These are phyloP conservation scores for Yamadazyma akitaensis DNA, from an alignment of 805 yeast genomes.

Conservation along the genomic window DNA sequence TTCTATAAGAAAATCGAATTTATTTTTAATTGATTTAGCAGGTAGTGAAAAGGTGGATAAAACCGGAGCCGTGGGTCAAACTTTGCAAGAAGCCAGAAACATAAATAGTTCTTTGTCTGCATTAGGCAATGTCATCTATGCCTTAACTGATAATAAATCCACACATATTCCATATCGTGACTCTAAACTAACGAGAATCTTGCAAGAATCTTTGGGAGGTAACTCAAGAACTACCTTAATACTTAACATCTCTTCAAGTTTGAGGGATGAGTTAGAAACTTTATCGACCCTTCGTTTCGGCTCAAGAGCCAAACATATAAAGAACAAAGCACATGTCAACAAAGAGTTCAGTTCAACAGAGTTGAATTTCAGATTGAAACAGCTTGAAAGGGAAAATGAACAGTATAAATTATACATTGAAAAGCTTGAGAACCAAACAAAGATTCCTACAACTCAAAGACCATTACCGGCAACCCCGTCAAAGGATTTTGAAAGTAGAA, in stretches of 20 bases:
- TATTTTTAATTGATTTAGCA: conserved; percentile 79
- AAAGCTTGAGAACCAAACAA: conserved; percentile 41
- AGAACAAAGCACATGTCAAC: conserved; percentile 63
- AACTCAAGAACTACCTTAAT: conserved; percentile 81
- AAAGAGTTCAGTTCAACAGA: conserved; percentile 53
- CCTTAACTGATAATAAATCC: conserved; percentile 66
- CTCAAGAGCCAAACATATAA: conserved; percentile 76
- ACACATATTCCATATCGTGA: conserved; percentile 84
- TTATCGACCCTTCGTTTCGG: conserved; percentile 85
- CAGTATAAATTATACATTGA: conserved; percentile 29
- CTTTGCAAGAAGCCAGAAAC: conserved; percentile 79
- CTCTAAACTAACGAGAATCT: conserved; percentile 68
- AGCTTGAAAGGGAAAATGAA: conserved; percentile 33
- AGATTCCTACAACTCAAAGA: neutral
- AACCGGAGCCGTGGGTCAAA: conserved; percentile 70
- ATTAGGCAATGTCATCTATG: conserved; percentile 76
- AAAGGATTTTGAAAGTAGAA: conserved; percentile 11
- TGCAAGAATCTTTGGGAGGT: conserved; percentile 86
- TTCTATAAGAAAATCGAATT: conserved; percentile 55
- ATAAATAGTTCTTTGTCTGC: conserved; percentile 77
- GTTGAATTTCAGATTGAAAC: conserved; percentile 38
- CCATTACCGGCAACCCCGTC: conserved; percentile 14
- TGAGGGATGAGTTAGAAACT: conserved; percentile 74
- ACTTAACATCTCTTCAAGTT: conserved; percentile 85
- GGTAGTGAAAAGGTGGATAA: conserved; percentile 81